Conservation (phyloP, 208 protist genomes). For the Leishmania major region DNA sequence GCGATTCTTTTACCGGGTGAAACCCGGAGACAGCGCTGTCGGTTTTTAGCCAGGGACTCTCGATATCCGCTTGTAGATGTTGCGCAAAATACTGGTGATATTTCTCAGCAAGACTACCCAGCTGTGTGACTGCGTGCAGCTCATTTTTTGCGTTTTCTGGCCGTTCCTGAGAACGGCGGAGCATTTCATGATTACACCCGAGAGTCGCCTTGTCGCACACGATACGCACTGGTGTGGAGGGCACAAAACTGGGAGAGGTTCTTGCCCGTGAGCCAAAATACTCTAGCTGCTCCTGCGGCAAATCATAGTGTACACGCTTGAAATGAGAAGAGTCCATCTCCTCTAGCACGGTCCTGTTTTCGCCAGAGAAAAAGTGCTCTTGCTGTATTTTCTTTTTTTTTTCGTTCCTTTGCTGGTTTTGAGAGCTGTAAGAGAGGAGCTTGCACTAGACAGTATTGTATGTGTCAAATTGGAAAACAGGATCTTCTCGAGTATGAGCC, state of each 20-base stretch:
- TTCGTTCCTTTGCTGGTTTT: neutral
- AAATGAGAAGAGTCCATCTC: slow-evolving; percentile 5
- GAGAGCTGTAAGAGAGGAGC: neutral
- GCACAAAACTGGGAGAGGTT: neutral
- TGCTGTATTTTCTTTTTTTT: neutral
- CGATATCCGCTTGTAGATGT: neutral
- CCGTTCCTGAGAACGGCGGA: neutral
- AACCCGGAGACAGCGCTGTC: neutral
- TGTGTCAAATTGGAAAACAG: neutral
- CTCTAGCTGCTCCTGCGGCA: slow-evolving; percentile 28
- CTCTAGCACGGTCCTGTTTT: neutral
- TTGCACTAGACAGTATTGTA: neutral
- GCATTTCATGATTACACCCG: slow-evolving; percentile 1
- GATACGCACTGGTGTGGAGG: neutral
- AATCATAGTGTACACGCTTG: slow-evolving; percentile 18
- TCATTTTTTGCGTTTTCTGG: neutral
- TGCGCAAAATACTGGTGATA: slow-evolving; percentile 23
- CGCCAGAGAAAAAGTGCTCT: neutral
- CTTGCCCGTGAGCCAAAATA: slow-evolving; percentile 22
- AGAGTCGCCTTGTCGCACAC: neutral
- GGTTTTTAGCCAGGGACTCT: neutral
- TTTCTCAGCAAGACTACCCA: slow-evolving; percentile 18
- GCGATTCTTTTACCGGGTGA: neutral
- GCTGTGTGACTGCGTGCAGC: neutral
- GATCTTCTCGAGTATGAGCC: neutral